Evolutionary conservation across 164 flowering plant species (phyloP).

Genomic region (Hamamelis virginiana): DNA sequence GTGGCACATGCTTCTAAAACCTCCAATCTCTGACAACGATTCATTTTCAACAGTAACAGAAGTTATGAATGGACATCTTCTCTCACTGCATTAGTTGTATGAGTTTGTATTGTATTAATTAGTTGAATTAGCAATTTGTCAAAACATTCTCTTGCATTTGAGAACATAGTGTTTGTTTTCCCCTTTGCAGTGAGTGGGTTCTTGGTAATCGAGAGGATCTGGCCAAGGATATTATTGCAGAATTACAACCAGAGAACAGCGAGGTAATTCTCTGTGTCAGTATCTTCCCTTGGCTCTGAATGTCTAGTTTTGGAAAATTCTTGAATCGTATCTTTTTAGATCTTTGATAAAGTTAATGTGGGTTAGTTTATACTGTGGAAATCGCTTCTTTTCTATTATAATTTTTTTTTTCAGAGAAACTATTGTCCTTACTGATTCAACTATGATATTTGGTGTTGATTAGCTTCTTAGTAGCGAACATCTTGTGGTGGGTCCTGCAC

Average conservation of each 20-base stretch:
- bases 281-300: neutral
- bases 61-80: no score
- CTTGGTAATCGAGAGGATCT: conserved; percentile 95
- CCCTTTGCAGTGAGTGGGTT: conserved; percentile 86
- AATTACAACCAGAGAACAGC: conserved; percentile 74
- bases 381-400: no score
- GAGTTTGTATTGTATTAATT: neutral
- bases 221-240: conserved; percentile 83
- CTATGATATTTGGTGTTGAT: neutral
- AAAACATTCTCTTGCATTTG: neutral
- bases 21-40: no score
- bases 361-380: no score
- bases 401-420: no score
- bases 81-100: no score
- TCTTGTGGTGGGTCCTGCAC: conserved; percentile 1
- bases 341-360: no score
- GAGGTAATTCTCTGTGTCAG: conserved; percentile 57
- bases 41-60: no score
- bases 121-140: neutral
- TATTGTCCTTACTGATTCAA: neutral
- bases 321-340: neutral
- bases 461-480: neutral
- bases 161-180: neutral
- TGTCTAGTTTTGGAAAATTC: neutral
- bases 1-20: no score